Evolutionary conservation across 139 green algal genomes (phyloP), one percentile per base, ranked within the genome.

Genomic region (Micractinium sp.): DNA sequence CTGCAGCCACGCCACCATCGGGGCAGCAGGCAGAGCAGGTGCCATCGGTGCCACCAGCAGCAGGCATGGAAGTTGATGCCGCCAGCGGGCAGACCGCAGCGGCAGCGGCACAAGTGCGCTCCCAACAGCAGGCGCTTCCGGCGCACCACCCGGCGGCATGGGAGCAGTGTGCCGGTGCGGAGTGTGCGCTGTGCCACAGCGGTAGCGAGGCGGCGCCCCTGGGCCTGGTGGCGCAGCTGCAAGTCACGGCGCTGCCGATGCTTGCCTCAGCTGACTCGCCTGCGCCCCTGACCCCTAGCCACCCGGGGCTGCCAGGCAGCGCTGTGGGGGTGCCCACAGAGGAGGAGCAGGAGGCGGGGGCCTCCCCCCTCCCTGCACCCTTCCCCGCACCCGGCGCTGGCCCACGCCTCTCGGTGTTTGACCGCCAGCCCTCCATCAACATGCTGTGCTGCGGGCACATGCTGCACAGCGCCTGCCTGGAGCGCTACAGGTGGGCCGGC

Each of bases 371-470:
- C 35, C 15, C 35, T 22, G 73, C 31, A 9, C 22, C 61, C 4
- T 87, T 87, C 61, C 82, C 82, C 7, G 61, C 36, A 9, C 31
- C 35, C 33, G 82, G 82, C 35, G 22, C 60, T 4, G 82, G 82
- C 60, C 82, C 82, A 16, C 35, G 82, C 12, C 61, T 87, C 60
- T 87, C 82, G 2, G 35, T 77, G 0, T 87, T 90, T 39, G 83
- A 90, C 82, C 60, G 73, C 39, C 67, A 67, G 74, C 47, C 82
- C 60, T 71, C 78, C 47, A 61, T 91, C 56, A 67, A 87, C 74
- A 23, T 91, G 83, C 83, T 91, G 75, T 91, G 88, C 75, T 91
- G 88, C 69, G 83, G 82, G 31, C 88, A 91, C 74, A 71, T 89
- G 75, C 75, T 91, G 74, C 88, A 91, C 39, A 36, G 33, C 0